phyloP scores from a whole-genome alignment of 2,329 filamentous ascomycete genomes.

The Ophiosphaerella korrae region DNA sequence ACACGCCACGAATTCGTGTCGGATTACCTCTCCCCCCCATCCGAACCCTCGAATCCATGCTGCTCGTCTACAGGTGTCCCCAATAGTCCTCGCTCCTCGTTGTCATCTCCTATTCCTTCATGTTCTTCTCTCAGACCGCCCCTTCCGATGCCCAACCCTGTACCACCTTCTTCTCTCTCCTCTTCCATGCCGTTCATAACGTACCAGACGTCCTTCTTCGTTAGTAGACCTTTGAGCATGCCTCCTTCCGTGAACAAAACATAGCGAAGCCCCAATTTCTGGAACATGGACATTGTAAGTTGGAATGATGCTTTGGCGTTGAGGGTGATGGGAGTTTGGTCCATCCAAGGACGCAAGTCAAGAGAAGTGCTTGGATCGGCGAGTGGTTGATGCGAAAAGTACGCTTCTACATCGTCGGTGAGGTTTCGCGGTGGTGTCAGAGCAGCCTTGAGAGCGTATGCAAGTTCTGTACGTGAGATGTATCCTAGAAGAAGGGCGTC shows the following conservation, averaged over 20 bases:
- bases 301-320: slow-evolving; percentile 77
- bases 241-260: slow-evolving; percentile 86
- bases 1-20: slow-evolving; percentile 1
- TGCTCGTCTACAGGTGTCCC: slow-evolving; percentile 29
- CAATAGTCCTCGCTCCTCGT: slow-evolving; percentile 50
- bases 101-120: slow-evolving; percentile 33
- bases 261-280: slow-evolving; percentile 89
- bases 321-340: slow-evolving; percentile 93
- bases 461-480: slow-evolving; percentile 88
- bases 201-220: slow-evolving; percentile 98
- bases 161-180: slow-evolving; percentile 44
- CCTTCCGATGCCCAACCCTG: slow-evolving; percentile 42
- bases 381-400: slow-evolving; percentile 82
- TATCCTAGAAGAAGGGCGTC: slow-evolving; percentile 86
- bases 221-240: slow-evolving; percentile 80
- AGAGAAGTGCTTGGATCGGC: slow-evolving; percentile 74
- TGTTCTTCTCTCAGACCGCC: slow-evolving; percentile 44
- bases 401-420: slow-evolving; percentile 74
- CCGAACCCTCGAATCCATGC: slow-evolving; percentile 22
- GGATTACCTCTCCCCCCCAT: slow-evolving; percentile 6
- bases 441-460: slow-evolving; percentile 75
- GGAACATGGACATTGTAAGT: slow-evolving; percentile 90
- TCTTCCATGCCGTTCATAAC: slow-evolving; percentile 70
- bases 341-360: slow-evolving; percentile 96
- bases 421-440: slow-evolving; percentile 63